phyloP scores from a whole-genome alignment of 805 yeast species.

The Candida nitratophila region DNA sequence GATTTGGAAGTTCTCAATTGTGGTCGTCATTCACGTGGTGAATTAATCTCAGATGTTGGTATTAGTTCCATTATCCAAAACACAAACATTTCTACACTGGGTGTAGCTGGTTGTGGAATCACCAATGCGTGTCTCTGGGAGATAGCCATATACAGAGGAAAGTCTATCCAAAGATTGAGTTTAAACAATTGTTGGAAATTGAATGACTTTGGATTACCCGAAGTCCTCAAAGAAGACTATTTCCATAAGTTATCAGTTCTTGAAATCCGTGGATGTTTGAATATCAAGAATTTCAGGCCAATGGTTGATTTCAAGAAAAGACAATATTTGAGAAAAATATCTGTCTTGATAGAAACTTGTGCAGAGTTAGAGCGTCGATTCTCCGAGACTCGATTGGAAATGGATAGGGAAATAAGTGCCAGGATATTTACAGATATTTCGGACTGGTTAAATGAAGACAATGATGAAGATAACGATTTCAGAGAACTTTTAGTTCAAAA shows the following conservation, averaged over 20 bases:
- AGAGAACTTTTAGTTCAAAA: neutral
- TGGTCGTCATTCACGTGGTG: slow-evolving; percentile 70
- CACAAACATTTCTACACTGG: slow-evolving; percentile 62
- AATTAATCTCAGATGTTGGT: slow-evolving; percentile 64
- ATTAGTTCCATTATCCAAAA: slow-evolving; percentile 48
- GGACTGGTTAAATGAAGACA: slow-evolving; percentile 51
- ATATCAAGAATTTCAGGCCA: slow-evolving; percentile 52
- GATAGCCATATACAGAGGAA: slow-evolving; percentile 45
- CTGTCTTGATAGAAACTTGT: slow-evolving; percentile 72
- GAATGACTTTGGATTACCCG: slow-evolving; percentile 22
- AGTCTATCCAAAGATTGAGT: slow-evolving; percentile 55
- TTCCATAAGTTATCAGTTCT: slow-evolving; percentile 61
- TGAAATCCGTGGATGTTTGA: slow-evolving; percentile 61
- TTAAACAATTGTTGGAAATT: slow-evolving; percentile 59
- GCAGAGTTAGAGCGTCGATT: slow-evolving; percentile 56
- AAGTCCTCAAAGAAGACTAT: slow-evolving; percentile 34
- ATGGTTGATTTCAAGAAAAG: slow-evolving; percentile 60
- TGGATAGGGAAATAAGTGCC: slow-evolving; percentile 51
- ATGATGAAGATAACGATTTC: slow-evolving; percentile 27
- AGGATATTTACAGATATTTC: slow-evolving; percentile 55
- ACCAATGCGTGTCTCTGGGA: slow-evolving; percentile 80
- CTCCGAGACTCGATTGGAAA: slow-evolving; percentile 49
- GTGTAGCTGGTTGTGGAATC: slow-evolving; percentile 82
- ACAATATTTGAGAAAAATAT: slow-evolving; percentile 33
- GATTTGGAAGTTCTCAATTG: slow-evolving; percentile 57